A percentile compares a stretch with the other conserved stretches of the same genome.
Evolutionary conservation across 768 basidiomycete species (phyloP).

Genomic region (Trametes meyenii): DNA sequence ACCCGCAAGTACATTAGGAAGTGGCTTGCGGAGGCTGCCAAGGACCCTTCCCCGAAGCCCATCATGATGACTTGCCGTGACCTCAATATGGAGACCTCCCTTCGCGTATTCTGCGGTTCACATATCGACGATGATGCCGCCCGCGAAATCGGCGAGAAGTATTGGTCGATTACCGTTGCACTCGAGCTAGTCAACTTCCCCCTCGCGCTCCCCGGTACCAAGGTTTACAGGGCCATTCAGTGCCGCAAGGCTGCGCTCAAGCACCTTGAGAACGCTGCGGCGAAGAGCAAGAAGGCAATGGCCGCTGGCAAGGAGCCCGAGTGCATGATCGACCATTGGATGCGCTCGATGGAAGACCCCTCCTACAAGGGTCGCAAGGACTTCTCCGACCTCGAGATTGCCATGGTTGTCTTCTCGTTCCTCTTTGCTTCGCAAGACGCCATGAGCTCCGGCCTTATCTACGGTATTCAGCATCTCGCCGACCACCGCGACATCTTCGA

Average conservation of each 20-base stretch:
- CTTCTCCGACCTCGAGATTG: constrained; percentile 94
- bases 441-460: constrained; percentile 96
- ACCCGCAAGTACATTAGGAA: constrained; percentile 71
- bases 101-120: constrained; percentile 91
- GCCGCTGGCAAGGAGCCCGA: constrained; percentile 76
- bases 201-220: constrained; percentile 91
- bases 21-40: constrained; percentile 68
- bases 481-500: constrained; percentile 88
- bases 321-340: constrained; percentile 95
- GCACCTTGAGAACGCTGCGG: constrained; percentile 79
- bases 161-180: constrained; percentile 94
- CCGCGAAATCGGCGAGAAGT: constrained; percentile 85
- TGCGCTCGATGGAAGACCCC: constrained; percentile 67
- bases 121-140: constrained; percentile 85
- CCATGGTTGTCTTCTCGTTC: constrained; percentile 96
- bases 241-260: constrained; percentile 84
- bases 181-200: constrained; percentile 99
- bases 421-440: constrained; percentile 97
- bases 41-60: constrained; percentile 50
- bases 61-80: constrained; percentile 93
- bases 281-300: constrained; percentile 80
- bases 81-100: constrained; percentile 96
- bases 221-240: constrained; percentile 91
- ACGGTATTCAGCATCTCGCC: constrained; percentile 93
- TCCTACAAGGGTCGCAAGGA: constrained; percentile 76